Percentiles rank a stretch among this genome's conserved stretches.
Evolutionary conservation across 2,329 filamentous ascomycete species (phyloP).

Genomic region (Fusarium duplospermum): DNA sequence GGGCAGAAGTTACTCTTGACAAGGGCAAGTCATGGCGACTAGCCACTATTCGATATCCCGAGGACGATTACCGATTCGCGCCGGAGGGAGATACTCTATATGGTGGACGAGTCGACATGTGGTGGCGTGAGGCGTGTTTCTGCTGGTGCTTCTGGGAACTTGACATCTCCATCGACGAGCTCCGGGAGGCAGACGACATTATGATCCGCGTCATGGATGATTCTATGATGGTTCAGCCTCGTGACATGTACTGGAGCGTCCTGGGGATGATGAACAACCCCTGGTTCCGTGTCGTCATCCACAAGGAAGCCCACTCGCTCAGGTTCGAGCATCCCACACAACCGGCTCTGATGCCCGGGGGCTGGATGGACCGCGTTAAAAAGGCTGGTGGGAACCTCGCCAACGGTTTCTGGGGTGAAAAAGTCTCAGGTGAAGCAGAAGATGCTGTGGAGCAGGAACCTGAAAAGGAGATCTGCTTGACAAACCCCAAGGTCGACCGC

Average conservation of each 20-base stretch:
- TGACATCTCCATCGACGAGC: constrained; percentile 70
- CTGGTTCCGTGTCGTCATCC: constrained; percentile 87
- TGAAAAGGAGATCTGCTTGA: constrained; percentile 80
- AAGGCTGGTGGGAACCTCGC: constrained; percentile 81
- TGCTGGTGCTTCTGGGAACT: constrained; percentile 95
- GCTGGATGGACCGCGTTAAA: constrained; percentile 95
- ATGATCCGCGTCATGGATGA: constrained; percentile 92
- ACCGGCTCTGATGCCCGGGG: constrained; percentile 79
- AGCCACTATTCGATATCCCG: constrained; percentile 82
- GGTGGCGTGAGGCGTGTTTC: constrained; percentile 83
- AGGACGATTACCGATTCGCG: constrained; percentile 80
- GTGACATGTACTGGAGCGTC: constrained; percentile 97
- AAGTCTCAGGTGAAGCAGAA: constrained; percentile 63
- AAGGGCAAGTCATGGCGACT: constrained; percentile 84
- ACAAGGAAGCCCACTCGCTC: constrained; percentile 70
- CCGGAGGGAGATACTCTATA: constrained; percentile 73
- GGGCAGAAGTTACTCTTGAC: constrained; percentile 86
- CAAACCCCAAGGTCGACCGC: constrained; percentile 72
- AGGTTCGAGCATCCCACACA: constrained; percentile 91
- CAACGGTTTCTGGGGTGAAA: constrained; percentile 89
- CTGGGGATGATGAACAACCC: constrained; percentile 98
- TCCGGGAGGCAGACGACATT: constrained; percentile 76
- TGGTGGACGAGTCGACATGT: constrained; percentile 82
- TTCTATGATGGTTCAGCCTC: constrained; percentile 84
- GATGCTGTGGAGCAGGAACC: constrained; percentile 58